These are phyloP conservation scores for Dryas integrifolia DNA, from an alignment of 331 rosid species.

Conservation along the genomic window DNA sequence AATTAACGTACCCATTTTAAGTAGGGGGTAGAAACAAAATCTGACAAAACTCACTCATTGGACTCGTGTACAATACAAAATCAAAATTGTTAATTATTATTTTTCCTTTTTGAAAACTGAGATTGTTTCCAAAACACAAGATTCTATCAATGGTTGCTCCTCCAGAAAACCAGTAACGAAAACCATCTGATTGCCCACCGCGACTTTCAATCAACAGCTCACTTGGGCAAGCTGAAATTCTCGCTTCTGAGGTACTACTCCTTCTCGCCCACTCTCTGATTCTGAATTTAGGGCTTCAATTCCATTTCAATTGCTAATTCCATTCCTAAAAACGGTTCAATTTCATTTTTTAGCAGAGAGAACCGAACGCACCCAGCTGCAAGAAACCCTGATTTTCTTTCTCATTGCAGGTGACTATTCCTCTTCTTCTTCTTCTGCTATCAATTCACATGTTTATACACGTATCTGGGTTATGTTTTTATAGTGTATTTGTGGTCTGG, in stretches of 20 bases:
- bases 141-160: background rate
- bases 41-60: background rate
- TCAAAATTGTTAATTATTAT: background rate
- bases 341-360: background rate
- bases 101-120: background rate
- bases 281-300: slow-evolving; percentile 2
- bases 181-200: background rate
- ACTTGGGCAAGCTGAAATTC: background rate
- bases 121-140: background rate
- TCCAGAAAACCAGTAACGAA: background rate
- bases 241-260: background rate
- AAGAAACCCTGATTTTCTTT: background rate
- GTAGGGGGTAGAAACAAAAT: background rate
- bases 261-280: background rate
- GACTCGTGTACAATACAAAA: background rate
- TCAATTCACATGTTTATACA: background rate
- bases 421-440: background rate
- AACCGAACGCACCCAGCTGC: background rate
- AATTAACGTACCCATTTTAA: background rate
- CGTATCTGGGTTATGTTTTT: background rate
- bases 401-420: background rate
- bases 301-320: background rate
- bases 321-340: background rate
- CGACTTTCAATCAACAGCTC: background rate
- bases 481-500: background rate